Evolutionary conservation across 768 basidiomycete species (phyloP).

Genomic region (Pleurotus salmoneostramineus): DNA sequence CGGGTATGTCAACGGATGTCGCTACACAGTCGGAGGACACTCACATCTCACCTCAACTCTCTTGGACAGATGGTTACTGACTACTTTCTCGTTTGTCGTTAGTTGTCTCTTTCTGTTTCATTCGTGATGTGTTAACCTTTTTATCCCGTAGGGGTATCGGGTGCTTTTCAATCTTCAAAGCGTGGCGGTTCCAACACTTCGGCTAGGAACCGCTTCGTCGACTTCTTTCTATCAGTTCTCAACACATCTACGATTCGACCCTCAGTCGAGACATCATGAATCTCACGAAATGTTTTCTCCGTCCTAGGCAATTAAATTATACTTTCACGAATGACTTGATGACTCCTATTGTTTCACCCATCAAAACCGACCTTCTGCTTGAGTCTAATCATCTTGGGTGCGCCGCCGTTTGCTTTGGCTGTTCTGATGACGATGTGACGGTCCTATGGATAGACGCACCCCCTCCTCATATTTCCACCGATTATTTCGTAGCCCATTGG

Average conservation of each 20-base stretch:
- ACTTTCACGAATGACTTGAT: background rate
- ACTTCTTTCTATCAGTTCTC: background rate
- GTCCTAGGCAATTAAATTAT: background rate
- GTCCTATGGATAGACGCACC: too few species aligned
- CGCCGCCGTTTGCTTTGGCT: too few species aligned
- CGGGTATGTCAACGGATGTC: conserved; percentile 17
- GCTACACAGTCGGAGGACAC: background rate
- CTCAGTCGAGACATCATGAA: background rate
- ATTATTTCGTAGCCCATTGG: too few species aligned
- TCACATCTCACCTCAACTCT: background rate
- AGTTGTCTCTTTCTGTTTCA: conserved; percentile 1
- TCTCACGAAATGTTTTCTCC: background rate
- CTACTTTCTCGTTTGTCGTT: conserved; percentile 29
- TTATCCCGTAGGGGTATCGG: conserved; percentile 25
- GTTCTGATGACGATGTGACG: too few species aligned
- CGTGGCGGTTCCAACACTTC: background rate
- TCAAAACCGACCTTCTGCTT: background rate
- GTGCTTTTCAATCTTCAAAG: conserved; percentile 27
- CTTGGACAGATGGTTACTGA: conserved; percentile 27
- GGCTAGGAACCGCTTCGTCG: background rate
- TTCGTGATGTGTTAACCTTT: background rate
- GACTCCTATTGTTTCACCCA: background rate
- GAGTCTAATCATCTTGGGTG: too few species aligned
- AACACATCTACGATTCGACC: background rate
- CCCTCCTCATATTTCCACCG: too few species aligned